Evolutionary conservation across 2,329 filamentous ascomycete species (phyloP).

Genomic region (Penicillium aurantiogriseum): DNA sequence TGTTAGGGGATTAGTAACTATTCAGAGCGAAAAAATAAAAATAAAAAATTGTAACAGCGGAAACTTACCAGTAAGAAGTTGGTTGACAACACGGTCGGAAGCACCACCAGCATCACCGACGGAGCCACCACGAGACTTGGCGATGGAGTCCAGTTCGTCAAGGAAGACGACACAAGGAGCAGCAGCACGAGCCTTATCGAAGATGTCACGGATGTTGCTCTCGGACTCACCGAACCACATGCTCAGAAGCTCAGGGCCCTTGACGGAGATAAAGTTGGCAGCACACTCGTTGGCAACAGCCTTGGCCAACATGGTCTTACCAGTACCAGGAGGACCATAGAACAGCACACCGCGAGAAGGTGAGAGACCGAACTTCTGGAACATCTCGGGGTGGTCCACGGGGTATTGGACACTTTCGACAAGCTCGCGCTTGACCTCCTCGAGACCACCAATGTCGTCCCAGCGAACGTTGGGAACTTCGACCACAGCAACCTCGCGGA

Average conservation of each 20-base stretch:
- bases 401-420: conserved; percentile 99
- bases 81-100: conserved; percentile 99
- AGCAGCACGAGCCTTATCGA: conserved; percentile 97
- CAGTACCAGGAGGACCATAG: conserved; percentile 98
- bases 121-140: conserved; percentile 97
- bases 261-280: conserved; percentile 99
- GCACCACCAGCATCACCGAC: conserved; percentile 95
- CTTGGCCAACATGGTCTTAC: conserved; percentile 99
- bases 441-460: conserved; percentile 99
- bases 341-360: conserved; percentile 98
- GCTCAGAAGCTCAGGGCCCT: conserved; percentile 94
- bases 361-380: conserved; percentile 99
- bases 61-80: conserved; percentile 86
- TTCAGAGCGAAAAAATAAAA: neutral
- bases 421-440: conserved; percentile 98
- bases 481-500: conserved; percentile 97
- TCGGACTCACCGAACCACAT: conserved; percentile 99
- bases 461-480: conserved; percentile 99
- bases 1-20: conserved; percentile 48
- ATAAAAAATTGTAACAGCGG: neutral
- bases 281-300: conserved; percentile 98
- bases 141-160: conserved; percentile 97
- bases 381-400: conserved; percentile 98
- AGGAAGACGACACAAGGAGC: conserved; percentile 98
- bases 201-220: conserved; percentile 99